These are phyloP conservation scores for Picochlorum sp. DNA, from an alignment of 139 green algal genomes.

Conservation along the genomic window DNA sequence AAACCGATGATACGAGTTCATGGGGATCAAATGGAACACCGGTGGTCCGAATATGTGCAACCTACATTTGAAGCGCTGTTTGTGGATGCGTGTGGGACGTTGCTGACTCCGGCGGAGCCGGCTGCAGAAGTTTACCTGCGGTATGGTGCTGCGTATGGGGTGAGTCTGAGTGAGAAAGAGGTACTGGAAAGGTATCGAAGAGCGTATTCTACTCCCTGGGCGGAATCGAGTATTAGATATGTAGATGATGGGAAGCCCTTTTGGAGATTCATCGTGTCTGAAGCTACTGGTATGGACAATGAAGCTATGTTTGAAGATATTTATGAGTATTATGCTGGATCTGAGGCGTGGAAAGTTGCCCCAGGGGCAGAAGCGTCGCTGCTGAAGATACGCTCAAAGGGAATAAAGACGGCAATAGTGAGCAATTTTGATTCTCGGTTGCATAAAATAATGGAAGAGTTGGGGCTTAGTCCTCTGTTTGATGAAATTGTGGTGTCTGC, in stretches of 20 bases:
- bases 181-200: conserved; percentile 47
- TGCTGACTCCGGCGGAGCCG: conserved; percentile 44
- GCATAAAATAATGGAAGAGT: conserved; percentile 47
- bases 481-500: conserved; percentile 67
- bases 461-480: conserved; percentile 57
- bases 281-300: conserved; percentile 35
- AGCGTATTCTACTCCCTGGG: conserved; percentile 68
- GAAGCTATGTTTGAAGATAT: conserved; percentile 37
- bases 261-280: conserved; percentile 47
- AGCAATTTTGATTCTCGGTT: conserved; percentile 88
- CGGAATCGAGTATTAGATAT: conserved; percentile 35
- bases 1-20: too few relatives aligned
- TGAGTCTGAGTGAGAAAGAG: conserved; percentile 28
- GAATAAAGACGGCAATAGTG: conserved; percentile 60
- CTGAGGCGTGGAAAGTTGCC: conserved; percentile 40
- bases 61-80: conserved; percentile 33
- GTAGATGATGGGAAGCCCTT: conserved; percentile 62
- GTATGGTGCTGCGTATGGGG: conserved; percentile 39
- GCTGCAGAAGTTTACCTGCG: conserved; percentile 50
- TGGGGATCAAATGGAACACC: too few relatives aligned
- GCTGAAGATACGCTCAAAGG: conserved; percentile 19
- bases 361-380: conserved; percentile 44
- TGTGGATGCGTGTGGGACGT: conserved; percentile 53
- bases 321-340: conserved; percentile 51
- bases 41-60: background rate